These are phyloP conservation scores for Trichoderma brevicompactum DNA, from an alignment of 2,329 filamentous ascomycete genomes.

Conservation along the genomic window DNA sequence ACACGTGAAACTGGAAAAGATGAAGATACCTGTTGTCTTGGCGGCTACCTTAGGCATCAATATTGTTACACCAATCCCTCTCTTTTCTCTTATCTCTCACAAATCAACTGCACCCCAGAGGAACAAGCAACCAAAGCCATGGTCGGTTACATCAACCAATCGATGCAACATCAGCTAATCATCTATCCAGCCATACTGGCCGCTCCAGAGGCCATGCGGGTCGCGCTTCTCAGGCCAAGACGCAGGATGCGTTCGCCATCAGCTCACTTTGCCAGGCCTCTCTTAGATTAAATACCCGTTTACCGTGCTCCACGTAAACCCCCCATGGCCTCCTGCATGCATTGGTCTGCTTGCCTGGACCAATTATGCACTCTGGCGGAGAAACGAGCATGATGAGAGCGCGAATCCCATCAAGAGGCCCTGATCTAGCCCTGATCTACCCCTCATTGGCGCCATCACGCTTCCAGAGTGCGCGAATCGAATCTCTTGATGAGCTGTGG, in stretches of 20 bases:
- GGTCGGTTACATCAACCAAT: too few species aligned
- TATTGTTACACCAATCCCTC: not conserved
- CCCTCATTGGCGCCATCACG: slow-evolving; percentile 15
- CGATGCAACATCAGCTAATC: not conserved
- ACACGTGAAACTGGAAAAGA: too few species aligned
- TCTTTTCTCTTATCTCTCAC: not conserved
- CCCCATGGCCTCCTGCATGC: slow-evolving; percentile 4
- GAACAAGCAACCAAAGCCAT: not conserved
- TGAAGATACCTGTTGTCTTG: too few species aligned
- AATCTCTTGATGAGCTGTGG: not conserved
- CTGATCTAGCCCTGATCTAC: slow-evolving; percentile 1
- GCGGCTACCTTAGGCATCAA: not conserved
- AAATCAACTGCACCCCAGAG: not conserved
- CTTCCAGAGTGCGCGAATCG: not conserved
- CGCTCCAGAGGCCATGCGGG: not conserved
- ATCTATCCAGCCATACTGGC: not conserved
- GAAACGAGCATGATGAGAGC: not conserved
- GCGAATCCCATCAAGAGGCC: not conserved
- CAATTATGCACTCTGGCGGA: not conserved
- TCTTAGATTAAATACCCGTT: not conserved
- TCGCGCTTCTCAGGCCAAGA: not conserved
- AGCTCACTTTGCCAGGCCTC: not conserved
- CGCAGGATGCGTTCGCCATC: not conserved
- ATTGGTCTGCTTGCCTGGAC: not conserved
- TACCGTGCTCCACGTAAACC: not conserved